These are phyloP conservation scores for Penicillium argentinense DNA, from an alignment of 495 filamentous ascomycete species.

Conservation along the genomic window DNA sequence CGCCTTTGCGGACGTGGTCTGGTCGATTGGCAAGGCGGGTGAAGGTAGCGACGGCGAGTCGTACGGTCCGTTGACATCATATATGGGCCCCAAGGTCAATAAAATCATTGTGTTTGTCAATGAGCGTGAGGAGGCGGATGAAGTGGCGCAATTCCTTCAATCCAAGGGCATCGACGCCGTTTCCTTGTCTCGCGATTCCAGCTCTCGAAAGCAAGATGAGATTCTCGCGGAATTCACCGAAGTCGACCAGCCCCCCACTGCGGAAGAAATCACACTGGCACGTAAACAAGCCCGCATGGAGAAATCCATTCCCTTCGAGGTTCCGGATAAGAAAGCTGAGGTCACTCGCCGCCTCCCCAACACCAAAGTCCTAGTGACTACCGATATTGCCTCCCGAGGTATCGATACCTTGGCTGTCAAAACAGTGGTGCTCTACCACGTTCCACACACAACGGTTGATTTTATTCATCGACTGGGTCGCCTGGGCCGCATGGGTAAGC, in stretches of 20 bases:
- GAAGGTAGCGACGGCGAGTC: conserved; percentile 33
- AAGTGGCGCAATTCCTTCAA: conserved; percentile 75
- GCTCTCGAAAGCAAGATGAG: conserved; percentile 68
- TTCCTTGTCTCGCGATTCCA: conserved; percentile 80
- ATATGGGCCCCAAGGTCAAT: conserved; percentile 60
- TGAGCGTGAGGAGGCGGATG: conserved; percentile 82
- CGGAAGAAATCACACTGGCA: conserved; percentile 39
- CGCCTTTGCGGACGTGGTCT: conserved; percentile 92
- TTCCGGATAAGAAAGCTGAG: conserved; percentile 18
- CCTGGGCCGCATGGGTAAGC: conserved; percentile 87
- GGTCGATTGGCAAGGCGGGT: conserved; percentile 82
- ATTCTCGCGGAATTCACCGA: conserved; percentile 76
- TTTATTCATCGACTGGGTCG: conserved; percentile 94
- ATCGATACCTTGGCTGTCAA: conserved; percentile 93
- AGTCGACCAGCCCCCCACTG: conserved; percentile 41
- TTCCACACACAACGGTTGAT: conserved; percentile 93
- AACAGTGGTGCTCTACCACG: conserved; percentile 90
- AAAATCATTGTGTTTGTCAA: conserved; percentile 97
- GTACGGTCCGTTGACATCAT: conserved; percentile 29
- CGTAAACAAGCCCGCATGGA: conserved; percentile 32
- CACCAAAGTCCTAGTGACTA: conserved; percentile 89
- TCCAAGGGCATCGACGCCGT: conserved; percentile 86
- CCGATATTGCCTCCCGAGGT: conserved; percentile 86
- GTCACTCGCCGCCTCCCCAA: conserved; percentile 52
- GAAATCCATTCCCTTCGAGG: conserved; percentile 34